Conservation (phyloP, 257 asterid species). For the Solanum sitiens region DNA sequence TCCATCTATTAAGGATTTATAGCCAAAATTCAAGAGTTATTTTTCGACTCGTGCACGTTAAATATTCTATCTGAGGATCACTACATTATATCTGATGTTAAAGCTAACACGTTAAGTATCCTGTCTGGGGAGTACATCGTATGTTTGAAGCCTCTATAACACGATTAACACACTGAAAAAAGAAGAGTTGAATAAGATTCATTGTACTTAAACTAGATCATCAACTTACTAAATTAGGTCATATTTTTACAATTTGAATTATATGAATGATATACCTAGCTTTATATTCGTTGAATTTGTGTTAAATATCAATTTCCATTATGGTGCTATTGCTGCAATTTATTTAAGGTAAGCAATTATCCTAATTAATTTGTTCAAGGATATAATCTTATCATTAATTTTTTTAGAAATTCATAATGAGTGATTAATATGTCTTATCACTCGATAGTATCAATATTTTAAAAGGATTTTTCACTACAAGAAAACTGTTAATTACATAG, state of each 20-base stretch:
- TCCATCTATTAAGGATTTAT: neutral
- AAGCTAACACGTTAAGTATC: neutral
- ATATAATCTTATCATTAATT: neutral
- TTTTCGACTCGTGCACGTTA: neutral
- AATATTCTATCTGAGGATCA: rapidly evolving
- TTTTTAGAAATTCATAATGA: neutral
- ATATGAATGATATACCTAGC: neutral
- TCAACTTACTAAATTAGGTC: neutral
- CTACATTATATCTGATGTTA: neutral
- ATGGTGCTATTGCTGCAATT: neutral
- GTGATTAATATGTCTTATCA: neutral
- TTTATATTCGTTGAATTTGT: neutral
- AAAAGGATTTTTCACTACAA: too few relatives aligned
- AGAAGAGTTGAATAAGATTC: neutral
- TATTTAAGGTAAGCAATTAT: neutral
- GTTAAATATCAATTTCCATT: neutral
- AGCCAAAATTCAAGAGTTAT: neutral
- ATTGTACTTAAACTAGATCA: neutral
- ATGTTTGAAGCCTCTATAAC: neutral
- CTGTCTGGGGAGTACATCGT: neutral
- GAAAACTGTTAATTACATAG: too few relatives aligned
- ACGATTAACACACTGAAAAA: neutral
- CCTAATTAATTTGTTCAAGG: neutral
- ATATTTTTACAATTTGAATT: neutral
- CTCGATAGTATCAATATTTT: neutral